Evolutionary conservation across 2,329 filamentous ascomycete species (phyloP), one percentile per base, ranked within the genome.

Genomic region (Sporothrix pallida): DNA sequence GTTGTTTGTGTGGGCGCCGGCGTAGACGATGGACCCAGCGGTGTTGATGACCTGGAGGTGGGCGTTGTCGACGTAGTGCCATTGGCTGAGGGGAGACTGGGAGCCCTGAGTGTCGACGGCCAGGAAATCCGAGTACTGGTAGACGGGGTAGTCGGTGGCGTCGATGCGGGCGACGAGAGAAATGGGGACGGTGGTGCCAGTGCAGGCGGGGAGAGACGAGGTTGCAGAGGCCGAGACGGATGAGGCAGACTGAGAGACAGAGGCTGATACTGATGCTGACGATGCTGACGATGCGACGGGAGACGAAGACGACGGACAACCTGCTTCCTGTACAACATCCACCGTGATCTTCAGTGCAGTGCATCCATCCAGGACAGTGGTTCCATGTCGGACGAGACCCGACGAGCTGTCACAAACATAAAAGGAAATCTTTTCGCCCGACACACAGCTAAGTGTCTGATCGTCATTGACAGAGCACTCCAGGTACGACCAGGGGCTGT

Each of bases 401-500:
- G 37, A 46, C 37, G 17, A 5, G 7, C 15, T 46, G 62, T 65
- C 62, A 44, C 62, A 65, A n/a, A 65, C 9, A n/a, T 48, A 48
- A 23, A 65, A 65, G 42, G 23, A 65, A n/a, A 46, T 8, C 62
- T 65, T 65, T 42, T 5, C 15, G 42, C 62, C 62, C 0, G 62
- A 65, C 37, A 23, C n/a, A 20, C 62, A 65, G 62, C 23, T 10
- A 1, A 65, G 37, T n/a, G 62, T 65, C 6, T 42, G n/a, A 10
- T 46, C 62, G 0, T 23, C 62, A 20, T 15, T 15, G 62, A 23
- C 17, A 12, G 37, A 46, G 62, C 62, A 76, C 13, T 68, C 52
- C 15, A 74, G 75, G 67, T 73, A 73, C 5, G 75, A 76, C n/a
- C 31, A 76, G 2, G 73, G 17, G 4, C 73, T 58, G 13, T n/a